Base-by-base conservation (phyloP, 441 rosid genomes). In the Brassica balearica region DNA sequence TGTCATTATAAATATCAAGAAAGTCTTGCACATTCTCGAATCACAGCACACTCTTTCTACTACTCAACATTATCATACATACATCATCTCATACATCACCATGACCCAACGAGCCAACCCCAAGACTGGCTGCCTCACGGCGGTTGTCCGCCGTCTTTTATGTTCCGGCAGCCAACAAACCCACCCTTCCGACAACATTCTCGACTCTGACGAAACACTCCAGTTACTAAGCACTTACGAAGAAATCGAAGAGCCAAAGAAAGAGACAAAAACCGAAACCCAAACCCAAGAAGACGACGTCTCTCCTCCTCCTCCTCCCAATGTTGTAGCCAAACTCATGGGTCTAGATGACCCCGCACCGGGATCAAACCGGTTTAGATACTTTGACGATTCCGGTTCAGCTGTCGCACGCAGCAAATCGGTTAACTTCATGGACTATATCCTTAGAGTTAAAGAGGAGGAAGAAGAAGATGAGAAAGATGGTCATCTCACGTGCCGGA, bases 321-420 rank as follows among this genome's bases (percentile, higher is more conserved):
- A 96, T 61, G 81, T 95, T 12, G 98, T 95, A 55, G 96, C 99
- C 7, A 90, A 89, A 83, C 80, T 95, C 51, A 95, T 95, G 99
- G 99, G 99, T 0, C 77, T 95, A 9, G 97, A 90, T 4, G 20
- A 75, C 12, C 86, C 96, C 0, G 59, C 86, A 80, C 96, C 95
- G 1, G 87, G 85, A 22, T 73, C 88, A 48, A 81, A 76, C 67
- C 83, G 84, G 84, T 77, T 80, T 58, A 83, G 85, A 4, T 79
- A 79, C 69, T 77, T 73, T 27, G 82, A 81, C 8, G 71, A 75
- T 64, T 79, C 86, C 2, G 87, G 86, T 25, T 68, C 84, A 1
- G 79, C 82, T 65, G 89, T 90, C 25, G 22, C 88, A 1, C 78
- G 97, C 55, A 91, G 97, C 76, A 84, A 88, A 87, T 95, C 99